Percentiles rank a stretch among this genome's conserved stretches.
These are phyloP conservation scores for Trametes coccinea DNA, from an alignment of 768 basidiomycete genomes.

Conservation along the genomic window DNA sequence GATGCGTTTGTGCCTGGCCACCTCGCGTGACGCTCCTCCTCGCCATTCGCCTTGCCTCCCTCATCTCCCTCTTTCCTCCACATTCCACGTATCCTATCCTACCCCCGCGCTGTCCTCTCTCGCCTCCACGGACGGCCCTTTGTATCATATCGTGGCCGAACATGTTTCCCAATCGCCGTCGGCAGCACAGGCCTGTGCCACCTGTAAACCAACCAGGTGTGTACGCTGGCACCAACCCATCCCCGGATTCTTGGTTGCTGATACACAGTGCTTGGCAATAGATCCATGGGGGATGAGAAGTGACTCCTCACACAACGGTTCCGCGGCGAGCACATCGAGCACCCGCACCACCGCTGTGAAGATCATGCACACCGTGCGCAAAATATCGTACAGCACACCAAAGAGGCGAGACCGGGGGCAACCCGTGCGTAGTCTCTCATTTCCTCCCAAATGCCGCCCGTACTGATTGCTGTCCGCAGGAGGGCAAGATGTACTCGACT, in stretches of 20 bases:
- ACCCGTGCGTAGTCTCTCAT: slow-evolving; percentile 10
- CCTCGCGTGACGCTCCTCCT: slow-evolving; percentile 13
- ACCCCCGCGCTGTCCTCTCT: background rate
- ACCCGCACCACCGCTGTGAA: slow-evolving; percentile 20
- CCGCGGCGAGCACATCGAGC: slow-evolving; percentile 13
- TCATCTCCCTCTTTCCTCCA: slow-evolving; percentile 1
- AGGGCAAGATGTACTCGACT: slow-evolving; percentile 29
- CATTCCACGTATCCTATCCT: slow-evolving; percentile 2
- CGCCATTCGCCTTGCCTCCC: background rate
- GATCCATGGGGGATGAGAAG: slow-evolving; percentile 10
- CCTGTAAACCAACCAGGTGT: slow-evolving; percentile 8
- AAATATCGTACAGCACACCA: slow-evolving; percentile 22
- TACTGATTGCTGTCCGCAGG: slow-evolving; percentile 1
- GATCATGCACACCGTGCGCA: slow-evolving; percentile 23
- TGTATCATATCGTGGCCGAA: background rate
- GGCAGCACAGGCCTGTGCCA: slow-evolving; percentile 14
- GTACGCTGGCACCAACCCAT: background rate
- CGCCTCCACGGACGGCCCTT: background rate
- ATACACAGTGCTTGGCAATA: background rate
- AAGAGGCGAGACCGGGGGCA: slow-evolving; percentile 22
- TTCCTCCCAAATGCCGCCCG: too few relatives aligned
- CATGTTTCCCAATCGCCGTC: slow-evolving; percentile 17
- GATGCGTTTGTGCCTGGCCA: background rate
- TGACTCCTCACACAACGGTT: background rate
- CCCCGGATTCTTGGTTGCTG: background rate